These are phyloP conservation scores for Dryadomyces quercus-mongolicae DNA, from an alignment of 2,329 filamentous ascomycete species.

Conservation along the genomic window DNA sequence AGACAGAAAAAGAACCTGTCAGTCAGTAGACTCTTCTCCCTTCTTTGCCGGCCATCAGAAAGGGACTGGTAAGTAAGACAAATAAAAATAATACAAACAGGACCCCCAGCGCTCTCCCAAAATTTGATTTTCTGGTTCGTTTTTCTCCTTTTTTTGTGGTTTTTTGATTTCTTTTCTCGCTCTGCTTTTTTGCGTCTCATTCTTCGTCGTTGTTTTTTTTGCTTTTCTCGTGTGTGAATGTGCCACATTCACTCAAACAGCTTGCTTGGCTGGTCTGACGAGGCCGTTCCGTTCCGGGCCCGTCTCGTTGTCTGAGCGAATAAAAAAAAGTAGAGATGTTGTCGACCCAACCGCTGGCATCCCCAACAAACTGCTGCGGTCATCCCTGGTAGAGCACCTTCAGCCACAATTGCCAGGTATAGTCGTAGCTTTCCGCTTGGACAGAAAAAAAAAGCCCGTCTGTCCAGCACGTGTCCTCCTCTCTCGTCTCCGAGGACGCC, in stretches of 20 bases:
- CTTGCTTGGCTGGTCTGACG: neutral
- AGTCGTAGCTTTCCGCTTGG: no score
- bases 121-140: neutral
- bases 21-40: neutral
- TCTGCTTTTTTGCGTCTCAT: neutral
- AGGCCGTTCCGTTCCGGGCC: neutral
- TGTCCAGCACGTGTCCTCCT: no score
- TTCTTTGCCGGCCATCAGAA: neutral
- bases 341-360: no score
- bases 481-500: no score
- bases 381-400: no score
- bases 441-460: no score
- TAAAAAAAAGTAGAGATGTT: neutral
- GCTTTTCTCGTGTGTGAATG: neutral
- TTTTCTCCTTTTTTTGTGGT: neutral
- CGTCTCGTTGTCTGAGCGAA: neutral
- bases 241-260: neutral
- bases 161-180: neutral
- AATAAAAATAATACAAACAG: neutral
- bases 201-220: neutral
- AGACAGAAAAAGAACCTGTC: neutral
- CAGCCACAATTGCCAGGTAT: no score
- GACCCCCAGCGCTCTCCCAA: neutral
- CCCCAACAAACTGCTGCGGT: no score
- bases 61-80: neutral